Evolutionary conservation across 2,329 filamentous ascomycete species (phyloP).

Genomic region (Diaporthe citri): DNA sequence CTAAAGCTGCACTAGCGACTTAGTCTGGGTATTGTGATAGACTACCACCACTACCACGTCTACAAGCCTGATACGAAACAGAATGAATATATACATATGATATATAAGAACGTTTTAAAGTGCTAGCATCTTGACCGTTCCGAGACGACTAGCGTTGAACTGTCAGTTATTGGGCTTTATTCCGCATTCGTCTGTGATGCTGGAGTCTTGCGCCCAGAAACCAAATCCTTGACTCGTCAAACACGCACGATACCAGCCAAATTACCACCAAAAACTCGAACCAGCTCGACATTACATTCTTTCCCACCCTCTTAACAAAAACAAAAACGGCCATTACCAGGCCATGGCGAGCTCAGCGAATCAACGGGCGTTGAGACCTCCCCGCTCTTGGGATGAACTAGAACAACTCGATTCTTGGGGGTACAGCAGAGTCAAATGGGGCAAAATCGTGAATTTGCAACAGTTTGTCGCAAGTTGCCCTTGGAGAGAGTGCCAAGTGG

Average conservation of each 20-base stretch:
- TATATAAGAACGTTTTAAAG: no score
- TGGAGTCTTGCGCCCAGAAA: background rate
- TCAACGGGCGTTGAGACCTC: no score
- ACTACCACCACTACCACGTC: background rate
- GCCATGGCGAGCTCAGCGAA: background rate
- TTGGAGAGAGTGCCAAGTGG: background rate
- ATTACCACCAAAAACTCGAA: background rate
- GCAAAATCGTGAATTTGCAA: background rate
- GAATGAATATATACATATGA: background rate
- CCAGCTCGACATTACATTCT: background rate
- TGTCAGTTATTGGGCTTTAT: background rate
- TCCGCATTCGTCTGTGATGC: background rate
- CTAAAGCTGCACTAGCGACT: background rate
- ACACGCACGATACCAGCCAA: background rate
- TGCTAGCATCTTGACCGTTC: background rate
- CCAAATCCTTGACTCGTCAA: background rate
- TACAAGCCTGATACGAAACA: background rate
- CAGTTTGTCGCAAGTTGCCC: background rate
- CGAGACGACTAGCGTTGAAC: background rate
- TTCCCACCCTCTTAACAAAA: background rate
- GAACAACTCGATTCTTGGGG: background rate
- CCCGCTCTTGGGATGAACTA: background rate
- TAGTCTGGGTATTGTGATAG: background rate
- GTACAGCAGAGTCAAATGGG: background rate
- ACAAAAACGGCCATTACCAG: background rate